Base-by-base conservation (phyloP, 2,329 filamentous ascomycete genomes). In the Neurospora sp. region DNA sequence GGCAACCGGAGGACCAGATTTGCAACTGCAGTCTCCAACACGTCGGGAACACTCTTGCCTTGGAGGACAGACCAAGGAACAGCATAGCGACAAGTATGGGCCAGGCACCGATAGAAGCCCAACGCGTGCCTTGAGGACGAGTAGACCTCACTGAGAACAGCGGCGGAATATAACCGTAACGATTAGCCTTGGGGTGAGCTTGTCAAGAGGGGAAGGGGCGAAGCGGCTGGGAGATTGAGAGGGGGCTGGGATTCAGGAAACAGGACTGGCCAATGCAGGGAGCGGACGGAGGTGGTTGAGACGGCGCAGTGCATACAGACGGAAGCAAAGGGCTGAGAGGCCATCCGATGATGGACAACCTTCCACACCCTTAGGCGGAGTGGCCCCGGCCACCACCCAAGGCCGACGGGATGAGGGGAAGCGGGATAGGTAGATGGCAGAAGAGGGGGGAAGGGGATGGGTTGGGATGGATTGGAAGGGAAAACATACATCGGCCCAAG, bases 51-150 rank as follows among this genome's bases (percentile, higher is more conserved):
- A 12, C 70, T 28, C 15, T 65, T 70, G 36, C 72, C 66, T 6
- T 69, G 62, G 17, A 73, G 66, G 28, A 28, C 10, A 8, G 74
- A 66, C 23, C 68, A 2, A 66, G 74, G 66, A 71, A 75, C 69
- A 68, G 71, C 73, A 72, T 87, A 86, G 43, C 81, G 81, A 46
- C 81, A 81, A 11, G 83, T 82, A 39, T 82, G 79, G 65, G 79
- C 77, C 12, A 87, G 83, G 66, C 82, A 81, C 69, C 80, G 80
- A 73, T 85, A 84, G 65, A 86, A 74, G 39, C 83, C 83, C 4
- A 86, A 75, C 3, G 78, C 74, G 72, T 86, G 83, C 2, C 84
- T 81, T 6, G 82, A 78, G 2, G 84, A 81, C 6, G 81, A 84
- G 73, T 77, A 84, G 46, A 79, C 77, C 72, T 85, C 83, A 66